These are phyloP conservation scores for Moringa oleifera DNA, from an alignment of 345 rosid species.

Conservation along the genomic window DNA sequence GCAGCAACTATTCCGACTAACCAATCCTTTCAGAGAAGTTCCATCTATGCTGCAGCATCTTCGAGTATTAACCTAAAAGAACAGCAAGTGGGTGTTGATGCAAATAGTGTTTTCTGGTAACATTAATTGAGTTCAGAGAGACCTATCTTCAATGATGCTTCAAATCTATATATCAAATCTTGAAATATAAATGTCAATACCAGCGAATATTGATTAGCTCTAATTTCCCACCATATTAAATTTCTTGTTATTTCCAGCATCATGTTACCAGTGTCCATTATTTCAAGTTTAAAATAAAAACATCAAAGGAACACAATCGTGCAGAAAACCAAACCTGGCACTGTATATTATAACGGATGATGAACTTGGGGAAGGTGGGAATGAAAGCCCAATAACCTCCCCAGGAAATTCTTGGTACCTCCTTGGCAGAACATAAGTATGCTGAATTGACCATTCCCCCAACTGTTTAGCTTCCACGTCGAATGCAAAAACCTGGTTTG, in stretches of 20 bases:
- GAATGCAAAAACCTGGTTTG: slow-evolving; percentile 79
- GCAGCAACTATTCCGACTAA: too few relatives aligned
- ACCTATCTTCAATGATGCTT: background rate
- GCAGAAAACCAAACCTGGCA: slow-evolving; percentile 54
- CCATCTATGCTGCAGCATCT: too few relatives aligned
- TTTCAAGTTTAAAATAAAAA: background rate
- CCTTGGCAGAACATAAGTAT: slow-evolving; percentile 56
- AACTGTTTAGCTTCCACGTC: slow-evolving; percentile 88
- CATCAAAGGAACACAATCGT: background rate
- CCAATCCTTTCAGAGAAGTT: too few relatives aligned
- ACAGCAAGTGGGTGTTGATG: too few relatives aligned
- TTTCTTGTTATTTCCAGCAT: background rate
- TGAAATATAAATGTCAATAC: background rate
- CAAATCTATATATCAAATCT: background rate
- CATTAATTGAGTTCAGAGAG: too few relatives aligned
- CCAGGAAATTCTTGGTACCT: slow-evolving; percentile 97
- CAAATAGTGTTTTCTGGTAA: too few relatives aligned
- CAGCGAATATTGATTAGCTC: too few relatives aligned
- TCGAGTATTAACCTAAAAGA: too few relatives aligned
- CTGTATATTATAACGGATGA: slow-evolving; percentile 65
- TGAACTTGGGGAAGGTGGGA: slow-evolving; percentile 51
- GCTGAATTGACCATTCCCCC: slow-evolving; percentile 79
- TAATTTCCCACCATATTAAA: background rate
- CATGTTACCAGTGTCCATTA: background rate
- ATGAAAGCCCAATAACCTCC: slow-evolving; percentile 86